phyloP scores from a whole-genome alignment of 2,329 filamentous ascomycete genomes.

The Chaetomiaceae sp. region DNA sequence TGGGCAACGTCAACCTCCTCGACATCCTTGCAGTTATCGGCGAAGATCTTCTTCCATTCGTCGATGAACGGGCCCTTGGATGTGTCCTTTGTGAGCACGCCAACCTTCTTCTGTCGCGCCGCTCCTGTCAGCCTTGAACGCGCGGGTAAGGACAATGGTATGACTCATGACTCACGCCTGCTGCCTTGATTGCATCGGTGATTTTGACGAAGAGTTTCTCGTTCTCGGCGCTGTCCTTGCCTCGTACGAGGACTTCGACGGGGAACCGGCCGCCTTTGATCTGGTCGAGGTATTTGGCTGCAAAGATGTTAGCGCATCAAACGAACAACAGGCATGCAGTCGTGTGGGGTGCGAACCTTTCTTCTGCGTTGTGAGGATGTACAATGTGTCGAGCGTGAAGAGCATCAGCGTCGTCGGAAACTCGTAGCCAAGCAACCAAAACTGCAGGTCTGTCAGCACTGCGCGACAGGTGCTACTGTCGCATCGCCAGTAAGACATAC shows the following conservation, averaged over 20 bases:
- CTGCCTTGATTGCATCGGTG: slow-evolving; percentile 77
- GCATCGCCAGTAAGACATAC: slow-evolving; percentile 49
- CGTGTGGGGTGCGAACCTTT: slow-evolving; percentile 60
- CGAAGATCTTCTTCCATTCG: slow-evolving; percentile 86
- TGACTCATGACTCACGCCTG: slow-evolving; percentile 62
- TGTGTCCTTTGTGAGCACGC: slow-evolving; percentile 77
- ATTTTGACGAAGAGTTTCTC: slow-evolving; percentile 84
- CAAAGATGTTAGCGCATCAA: slow-evolving; percentile 30
- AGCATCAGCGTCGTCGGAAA: slow-evolving; percentile 95
- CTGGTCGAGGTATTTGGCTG: slow-evolving; percentile 88
- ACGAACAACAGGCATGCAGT: background rate
- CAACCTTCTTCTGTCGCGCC: slow-evolving; percentile 72
- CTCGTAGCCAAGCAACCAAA: slow-evolving; percentile 98
- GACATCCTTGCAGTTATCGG: slow-evolving; percentile 73
- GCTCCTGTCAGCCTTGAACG: slow-evolving; percentile 21
- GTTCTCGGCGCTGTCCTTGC: slow-evolving; percentile 88
- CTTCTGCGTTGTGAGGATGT: slow-evolving; percentile 92
- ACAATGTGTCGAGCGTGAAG: slow-evolving; percentile 80
- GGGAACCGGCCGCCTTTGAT: slow-evolving; percentile 90
- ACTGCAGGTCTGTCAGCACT: slow-evolving; percentile 50
- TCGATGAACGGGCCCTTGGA: slow-evolving; percentile 86
- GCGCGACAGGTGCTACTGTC: slow-evolving; percentile 1
- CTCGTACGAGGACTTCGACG: slow-evolving; percentile 84
- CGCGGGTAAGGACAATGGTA: background rate
- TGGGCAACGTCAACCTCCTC: slow-evolving; percentile 83